These are phyloP conservation scores for Venturia oleaginea DNA, from an alignment of 2,329 filamentous ascomycete genomes.

Conservation along the genomic window DNA sequence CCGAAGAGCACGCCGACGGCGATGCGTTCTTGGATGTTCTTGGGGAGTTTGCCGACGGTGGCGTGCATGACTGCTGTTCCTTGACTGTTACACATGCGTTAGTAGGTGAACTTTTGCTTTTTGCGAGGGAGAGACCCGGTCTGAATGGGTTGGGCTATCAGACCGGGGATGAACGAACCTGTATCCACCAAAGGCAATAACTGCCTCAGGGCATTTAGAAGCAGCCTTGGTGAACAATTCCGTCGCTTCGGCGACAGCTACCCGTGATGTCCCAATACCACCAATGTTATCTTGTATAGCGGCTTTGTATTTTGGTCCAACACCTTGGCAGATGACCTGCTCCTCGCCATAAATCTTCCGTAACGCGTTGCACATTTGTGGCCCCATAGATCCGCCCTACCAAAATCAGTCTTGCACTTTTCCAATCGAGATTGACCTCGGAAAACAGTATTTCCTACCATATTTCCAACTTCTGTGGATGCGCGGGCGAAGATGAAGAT, in stretches of 20 bases:
- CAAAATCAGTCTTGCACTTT: neutral
- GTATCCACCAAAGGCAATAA: conserved; percentile 12
- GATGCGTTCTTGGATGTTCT: neutral
- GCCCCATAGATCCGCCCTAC: conserved; percentile 18
- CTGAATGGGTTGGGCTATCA: too few relatives aligned
- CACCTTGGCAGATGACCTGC: conserved; percentile 2
- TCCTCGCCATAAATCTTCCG: conserved; percentile 10
- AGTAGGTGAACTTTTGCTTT: neutral
- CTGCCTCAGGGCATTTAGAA: conserved; percentile 8
- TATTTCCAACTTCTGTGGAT: conserved; percentile 40
- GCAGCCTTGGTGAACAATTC: conserved; percentile 11
- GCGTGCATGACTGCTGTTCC: conserved; percentile 13
- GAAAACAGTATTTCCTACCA: conserved; percentile 30
- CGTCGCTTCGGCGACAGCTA: conserved; percentile 12
- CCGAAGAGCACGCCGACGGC: conserved; percentile 12
- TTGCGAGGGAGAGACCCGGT: neutral
- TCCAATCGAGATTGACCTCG: neutral
- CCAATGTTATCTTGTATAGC: conserved; percentile 10
- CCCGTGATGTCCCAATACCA: conserved; percentile 9
- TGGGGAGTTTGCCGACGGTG: conserved; percentile 7
- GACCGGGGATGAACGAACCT: conserved; percentile 2
- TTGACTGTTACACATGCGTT: conserved; percentile 4
- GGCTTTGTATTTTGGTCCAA: conserved; percentile 8
- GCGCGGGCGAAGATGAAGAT: conserved; percentile 43
- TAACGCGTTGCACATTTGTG: conserved; percentile 8